phyloP scores from a whole-genome alignment of 768 basidiomycete species.

The Kwoniella sp. region DNA sequence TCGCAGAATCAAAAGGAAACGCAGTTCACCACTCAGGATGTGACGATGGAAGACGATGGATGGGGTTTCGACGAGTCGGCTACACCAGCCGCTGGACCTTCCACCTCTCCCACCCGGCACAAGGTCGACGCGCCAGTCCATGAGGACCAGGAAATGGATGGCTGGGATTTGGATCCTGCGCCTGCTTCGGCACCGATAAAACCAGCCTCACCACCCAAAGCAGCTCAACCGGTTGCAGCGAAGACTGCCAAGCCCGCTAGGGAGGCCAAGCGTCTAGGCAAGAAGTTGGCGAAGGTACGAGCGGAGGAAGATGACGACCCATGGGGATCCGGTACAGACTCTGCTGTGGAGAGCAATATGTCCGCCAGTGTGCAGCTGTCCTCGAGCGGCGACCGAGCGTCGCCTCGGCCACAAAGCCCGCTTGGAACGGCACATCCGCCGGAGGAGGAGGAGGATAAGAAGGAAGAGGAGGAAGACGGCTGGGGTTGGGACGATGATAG shows the following conservation, averaged over 20 bases:
- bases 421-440: no score
- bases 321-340: constrained; percentile 19
- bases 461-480: constrained; percentile 6
- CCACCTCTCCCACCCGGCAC: constrained; percentile 2
- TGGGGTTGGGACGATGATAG: constrained; percentile 26
- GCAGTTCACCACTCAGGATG: no score
- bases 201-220: constrained; percentile 29
- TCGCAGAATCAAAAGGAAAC: constrained; percentile 6
- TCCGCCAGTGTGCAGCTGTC: not conserved
- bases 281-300: constrained; percentile 38
- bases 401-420: not conserved
- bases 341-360: not conserved
- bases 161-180: constrained; percentile 62
- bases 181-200: not conserved
- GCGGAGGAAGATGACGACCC: constrained; percentile 23
- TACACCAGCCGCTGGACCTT: constrained; percentile 1
- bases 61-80: constrained; percentile 55
- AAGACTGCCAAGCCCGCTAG: constrained; percentile 59
- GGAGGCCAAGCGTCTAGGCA: constrained; percentile 57
- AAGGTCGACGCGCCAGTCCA: constrained; percentile 2
- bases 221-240: constrained; percentile 53
- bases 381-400: constrained; percentile 1
- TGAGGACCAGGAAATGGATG: constrained; percentile 34
- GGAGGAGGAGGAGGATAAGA: not conserved
- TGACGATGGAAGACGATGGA: constrained; percentile 47